phyloP scores from a whole-genome alignment of 768 basidiomycete species.

The Leucosporidium scottii region DNA sequence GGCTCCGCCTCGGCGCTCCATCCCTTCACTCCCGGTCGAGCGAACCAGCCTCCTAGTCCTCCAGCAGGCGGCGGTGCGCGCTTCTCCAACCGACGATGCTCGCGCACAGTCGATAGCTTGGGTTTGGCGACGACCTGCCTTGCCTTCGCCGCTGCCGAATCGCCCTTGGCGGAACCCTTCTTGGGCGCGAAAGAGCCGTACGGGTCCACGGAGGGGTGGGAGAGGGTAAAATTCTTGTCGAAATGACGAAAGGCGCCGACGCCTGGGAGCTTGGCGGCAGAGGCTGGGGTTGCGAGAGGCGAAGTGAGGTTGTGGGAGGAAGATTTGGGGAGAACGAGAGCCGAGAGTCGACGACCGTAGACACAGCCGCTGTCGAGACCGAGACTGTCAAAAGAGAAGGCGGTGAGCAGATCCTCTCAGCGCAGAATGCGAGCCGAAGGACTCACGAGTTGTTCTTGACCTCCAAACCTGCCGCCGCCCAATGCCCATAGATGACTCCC shows the following conservation, averaged over 20 bases:
- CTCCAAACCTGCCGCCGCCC: constrained; percentile 23
- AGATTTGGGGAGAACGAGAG: constrained; percentile 12
- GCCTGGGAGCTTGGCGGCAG: not conserved
- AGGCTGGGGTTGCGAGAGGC: not conserved
- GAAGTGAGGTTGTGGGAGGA: not conserved
- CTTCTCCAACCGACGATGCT: not conserved
- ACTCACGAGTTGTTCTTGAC: constrained; percentile 15
- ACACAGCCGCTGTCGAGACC: constrained; percentile 32
- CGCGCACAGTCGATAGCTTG: not conserved
- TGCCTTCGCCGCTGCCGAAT: not conserved
- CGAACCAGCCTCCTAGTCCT: not conserved
- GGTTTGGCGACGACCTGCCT: not conserved
- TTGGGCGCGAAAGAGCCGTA: too few relatives aligned
- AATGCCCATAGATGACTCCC: constrained; percentile 27
- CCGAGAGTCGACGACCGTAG: constrained; percentile 25
- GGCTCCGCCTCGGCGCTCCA: too few relatives aligned
- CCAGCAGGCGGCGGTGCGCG: not conserved
- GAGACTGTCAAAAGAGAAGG: not conserved
- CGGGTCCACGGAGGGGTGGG: not conserved
- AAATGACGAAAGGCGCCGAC: too few relatives aligned
- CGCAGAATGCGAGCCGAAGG: not conserved
- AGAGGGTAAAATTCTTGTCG: not conserved
- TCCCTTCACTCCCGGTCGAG: not conserved
- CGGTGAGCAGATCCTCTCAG: not conserved
- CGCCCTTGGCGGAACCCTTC: too few relatives aligned